These are phyloP conservation scores for Candida odintsovae DNA, from an alignment of 805 yeast genomes.

Conservation along the genomic window DNA sequence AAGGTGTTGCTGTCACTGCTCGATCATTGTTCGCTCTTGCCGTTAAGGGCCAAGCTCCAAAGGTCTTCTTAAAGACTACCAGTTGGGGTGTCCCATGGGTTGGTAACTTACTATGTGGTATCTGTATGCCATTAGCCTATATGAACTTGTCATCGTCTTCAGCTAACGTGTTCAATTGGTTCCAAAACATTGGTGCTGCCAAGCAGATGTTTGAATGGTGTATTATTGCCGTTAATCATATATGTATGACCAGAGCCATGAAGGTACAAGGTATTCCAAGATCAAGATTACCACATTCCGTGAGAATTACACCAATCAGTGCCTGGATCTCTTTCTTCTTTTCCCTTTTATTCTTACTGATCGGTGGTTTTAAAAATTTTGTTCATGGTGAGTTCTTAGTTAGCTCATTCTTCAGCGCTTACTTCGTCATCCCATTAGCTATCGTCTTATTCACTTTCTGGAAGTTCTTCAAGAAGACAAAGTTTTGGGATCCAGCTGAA, in stretches of 20 bases:
- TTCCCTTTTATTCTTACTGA: conserved; percentile 24
- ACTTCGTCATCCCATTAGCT: conserved; percentile 21
- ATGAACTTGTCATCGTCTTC: conserved; percentile 24
- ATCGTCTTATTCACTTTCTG: conserved; percentile 25
- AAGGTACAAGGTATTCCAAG: conserved; percentile 33
- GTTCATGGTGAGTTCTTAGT: conserved; percentile 23
- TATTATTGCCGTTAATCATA: conserved; percentile 25
- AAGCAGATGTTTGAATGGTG: conserved; percentile 27
- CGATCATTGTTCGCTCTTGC: conserved; percentile 32
- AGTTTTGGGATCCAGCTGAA: conserved; percentile 29
- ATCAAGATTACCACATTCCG: conserved; percentile 28
- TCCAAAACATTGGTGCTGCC: conserved; percentile 28
- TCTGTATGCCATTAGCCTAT: conserved; percentile 30
- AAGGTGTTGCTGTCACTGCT: conserved; percentile 24
- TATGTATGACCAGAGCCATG: conserved; percentile 27
- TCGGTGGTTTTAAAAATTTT: conserved; percentile 31
- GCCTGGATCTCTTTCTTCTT: conserved; percentile 27
- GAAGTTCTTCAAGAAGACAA: conserved; percentile 28
- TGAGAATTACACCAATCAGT: conserved; percentile 21
- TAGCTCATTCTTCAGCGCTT: conserved; percentile 7
- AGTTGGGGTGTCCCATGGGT: conserved; percentile 29
- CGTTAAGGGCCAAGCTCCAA: conserved; percentile 32
- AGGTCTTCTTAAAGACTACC: conserved; percentile 25
- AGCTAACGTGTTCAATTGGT: conserved; percentile 29
- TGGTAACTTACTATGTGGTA: conserved; percentile 23